phyloP scores from a whole-genome alignment of 441 rosid species.

The Geranium incanum region DNA sequence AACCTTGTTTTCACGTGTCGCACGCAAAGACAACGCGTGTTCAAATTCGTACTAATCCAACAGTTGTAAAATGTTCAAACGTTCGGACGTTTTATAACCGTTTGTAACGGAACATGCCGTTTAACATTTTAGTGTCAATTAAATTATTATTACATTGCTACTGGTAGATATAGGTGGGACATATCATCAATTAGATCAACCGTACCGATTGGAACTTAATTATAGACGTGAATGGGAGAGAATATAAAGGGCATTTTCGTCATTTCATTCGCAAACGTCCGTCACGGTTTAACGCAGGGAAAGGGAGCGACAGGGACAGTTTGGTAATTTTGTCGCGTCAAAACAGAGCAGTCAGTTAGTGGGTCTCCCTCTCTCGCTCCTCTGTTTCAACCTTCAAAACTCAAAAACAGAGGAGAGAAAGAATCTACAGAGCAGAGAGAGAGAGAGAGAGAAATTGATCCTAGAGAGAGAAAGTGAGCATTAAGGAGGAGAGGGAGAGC shows the following conservation, averaged over 20 bases:
- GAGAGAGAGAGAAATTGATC: not conserved
- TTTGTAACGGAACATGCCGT: no score
- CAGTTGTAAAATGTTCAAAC: no score
- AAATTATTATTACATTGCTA: no score
- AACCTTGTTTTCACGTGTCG: no score
- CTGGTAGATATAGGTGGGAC: not conserved
- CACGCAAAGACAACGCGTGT: no score
- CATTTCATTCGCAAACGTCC: not conserved
- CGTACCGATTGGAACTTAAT: not conserved
- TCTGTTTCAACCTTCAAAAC: not conserved
- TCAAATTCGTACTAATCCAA: no score
- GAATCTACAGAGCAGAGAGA: not conserved
- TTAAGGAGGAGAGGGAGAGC: no score
- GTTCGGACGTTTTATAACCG: no score
- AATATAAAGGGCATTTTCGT: not conserved
- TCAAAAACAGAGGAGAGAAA: not conserved
- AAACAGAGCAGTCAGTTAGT: conserved; percentile 4
- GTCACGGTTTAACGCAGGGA: not conserved
- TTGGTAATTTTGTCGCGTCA: conserved; percentile 1
- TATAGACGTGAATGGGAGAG: not conserved
- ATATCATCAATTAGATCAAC: not conserved
- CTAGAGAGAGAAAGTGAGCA: not conserved
- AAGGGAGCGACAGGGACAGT: not conserved
- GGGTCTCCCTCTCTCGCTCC: not conserved
- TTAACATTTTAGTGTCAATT: no score